Evolutionary conservation across 306 rosid genomes (phyloP).

Genomic region (Elaeagnus macrophylla): DNA sequence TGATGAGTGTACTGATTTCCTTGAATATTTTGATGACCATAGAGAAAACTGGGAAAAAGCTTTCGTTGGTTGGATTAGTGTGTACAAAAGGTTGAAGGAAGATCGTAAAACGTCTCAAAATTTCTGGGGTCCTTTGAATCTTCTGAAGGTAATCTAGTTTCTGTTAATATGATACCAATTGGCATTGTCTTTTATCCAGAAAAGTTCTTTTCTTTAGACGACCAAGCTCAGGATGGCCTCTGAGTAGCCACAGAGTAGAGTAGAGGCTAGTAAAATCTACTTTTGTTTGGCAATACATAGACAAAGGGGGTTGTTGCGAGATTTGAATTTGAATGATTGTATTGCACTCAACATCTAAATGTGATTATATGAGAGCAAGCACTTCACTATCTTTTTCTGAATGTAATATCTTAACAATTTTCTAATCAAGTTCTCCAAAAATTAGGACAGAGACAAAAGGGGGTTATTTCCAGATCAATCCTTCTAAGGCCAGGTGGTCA

Average conservation of each 20-base stretch:
- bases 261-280: not conserved
- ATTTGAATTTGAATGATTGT: no score
- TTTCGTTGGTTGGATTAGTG: slow-evolving; percentile 59
- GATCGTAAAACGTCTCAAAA: slow-evolving; percentile 33
- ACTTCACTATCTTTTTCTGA: slow-evolving; percentile 1
- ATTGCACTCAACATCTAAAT: no score
- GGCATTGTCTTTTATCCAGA: not conserved
- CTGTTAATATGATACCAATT: slow-evolving; percentile 2
- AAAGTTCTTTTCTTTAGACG: not conserved
- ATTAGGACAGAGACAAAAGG: slow-evolving; percentile 96
- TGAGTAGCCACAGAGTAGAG: not conserved
- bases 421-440: slow-evolving; percentile 37
- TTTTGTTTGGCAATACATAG: not conserved
- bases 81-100: slow-evolving; percentile 54
- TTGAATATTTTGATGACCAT: slow-evolving; percentile 53
- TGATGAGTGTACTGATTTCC: slow-evolving; percentile 69
- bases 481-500: slow-evolving; percentile 81
- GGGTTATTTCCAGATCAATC: slow-evolving; percentile 72
- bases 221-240: not conserved
- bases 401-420: slow-evolving; percentile 13
- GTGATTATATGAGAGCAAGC: not conserved
- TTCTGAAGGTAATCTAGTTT: slow-evolving; percentile 66
- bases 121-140: slow-evolving; percentile 72
- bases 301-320: no score
- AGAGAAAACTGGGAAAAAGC: slow-evolving; percentile 58